Evolutionary conservation across 2,329 filamentous ascomycete species (phyloP).

Genomic region (Ciborinia camelliae): DNA sequence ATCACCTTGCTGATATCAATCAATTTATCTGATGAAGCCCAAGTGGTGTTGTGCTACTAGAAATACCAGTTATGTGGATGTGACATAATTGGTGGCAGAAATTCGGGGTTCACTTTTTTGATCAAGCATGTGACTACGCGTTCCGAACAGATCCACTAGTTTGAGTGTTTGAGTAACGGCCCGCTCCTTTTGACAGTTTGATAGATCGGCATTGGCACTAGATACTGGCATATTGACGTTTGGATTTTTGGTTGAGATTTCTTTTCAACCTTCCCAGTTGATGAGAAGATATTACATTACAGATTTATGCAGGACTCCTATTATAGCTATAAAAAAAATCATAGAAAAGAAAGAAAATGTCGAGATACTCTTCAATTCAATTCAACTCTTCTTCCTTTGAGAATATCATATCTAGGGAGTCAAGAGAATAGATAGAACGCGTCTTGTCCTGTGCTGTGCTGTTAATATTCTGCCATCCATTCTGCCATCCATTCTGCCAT

Average conservation of each 20-base stretch:
- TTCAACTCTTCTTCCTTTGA: too few species aligned
- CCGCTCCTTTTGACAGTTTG: too few species aligned
- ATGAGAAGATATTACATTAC: neutral
- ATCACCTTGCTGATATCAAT: neutral
- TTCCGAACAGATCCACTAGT: neutral
- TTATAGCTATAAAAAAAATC: neutral
- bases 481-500: too few species aligned
- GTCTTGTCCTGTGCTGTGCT: too few species aligned
- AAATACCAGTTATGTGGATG: too few species aligned
- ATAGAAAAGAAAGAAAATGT: neutral
- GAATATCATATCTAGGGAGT: too few species aligned
- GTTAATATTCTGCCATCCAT: too few species aligned
- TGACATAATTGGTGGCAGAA: neutral
- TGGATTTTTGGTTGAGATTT: neutral
- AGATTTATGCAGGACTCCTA: neutral
- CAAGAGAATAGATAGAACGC: too few species aligned
- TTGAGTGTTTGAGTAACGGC: neutral
- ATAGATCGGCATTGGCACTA: too few species aligned
- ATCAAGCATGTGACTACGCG: constrained; percentile 1
- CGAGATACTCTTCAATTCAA: too few species aligned
- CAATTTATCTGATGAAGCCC: neutral
- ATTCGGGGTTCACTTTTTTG: neutral
- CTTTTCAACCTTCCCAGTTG: neutral
- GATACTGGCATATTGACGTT: too few species aligned
- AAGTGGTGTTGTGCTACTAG: neutral